Base-by-base conservation (phyloP, 805 yeast genomes). In the Suhomyces prunicola region DNA sequence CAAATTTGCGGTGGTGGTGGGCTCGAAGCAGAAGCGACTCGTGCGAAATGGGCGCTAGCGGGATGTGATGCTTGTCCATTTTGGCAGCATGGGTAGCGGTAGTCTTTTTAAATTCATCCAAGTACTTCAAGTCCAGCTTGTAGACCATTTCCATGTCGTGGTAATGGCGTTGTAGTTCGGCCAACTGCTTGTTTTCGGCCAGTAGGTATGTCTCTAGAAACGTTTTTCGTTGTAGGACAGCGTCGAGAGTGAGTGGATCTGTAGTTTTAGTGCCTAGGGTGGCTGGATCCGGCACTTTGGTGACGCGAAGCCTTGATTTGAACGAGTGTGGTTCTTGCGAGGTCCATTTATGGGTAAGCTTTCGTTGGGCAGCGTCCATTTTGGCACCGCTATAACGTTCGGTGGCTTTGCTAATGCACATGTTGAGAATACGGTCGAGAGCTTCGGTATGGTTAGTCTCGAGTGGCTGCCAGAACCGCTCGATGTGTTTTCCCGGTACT, bases 151-250 rank as follows among this genome's bases (percentile, higher is more conserved):
- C 55, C 5, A 66, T 53, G 17, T 65, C 62, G 9, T 59, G 57
- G 46, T 63, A 61, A 53, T 69, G 61, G 7, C 55, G 53, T 48
- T 71, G 67, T 15, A 75, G 59, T 8, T 70, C 74, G 33, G 61
- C 56, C 40, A 74, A 60, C 54, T 74, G 78, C 48, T 69, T 69
- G 35, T 67, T 44, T 54, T 75, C 79, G 2, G 79, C 78, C 71
- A 64, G 70, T 15, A 74, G 59, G 51, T 70, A 67, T 12, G 76
- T 68, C 52, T 74, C 78, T 45, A 72, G 39, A 35, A 59, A 61
- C 15, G 60, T 60, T 48, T 67, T 68, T 24, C 68, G 55, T 39
- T 69, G 53, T 6, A 53, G 47, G 23, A 69, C 51, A 12, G 53
- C 59, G 54, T 71, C 76, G 40, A 59, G 65, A 53, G 59, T 63